Evolutionary conservation across 2,329 filamentous ascomycete genomes (phyloP).

Genomic region (Botryotinia narcissicola): DNA sequence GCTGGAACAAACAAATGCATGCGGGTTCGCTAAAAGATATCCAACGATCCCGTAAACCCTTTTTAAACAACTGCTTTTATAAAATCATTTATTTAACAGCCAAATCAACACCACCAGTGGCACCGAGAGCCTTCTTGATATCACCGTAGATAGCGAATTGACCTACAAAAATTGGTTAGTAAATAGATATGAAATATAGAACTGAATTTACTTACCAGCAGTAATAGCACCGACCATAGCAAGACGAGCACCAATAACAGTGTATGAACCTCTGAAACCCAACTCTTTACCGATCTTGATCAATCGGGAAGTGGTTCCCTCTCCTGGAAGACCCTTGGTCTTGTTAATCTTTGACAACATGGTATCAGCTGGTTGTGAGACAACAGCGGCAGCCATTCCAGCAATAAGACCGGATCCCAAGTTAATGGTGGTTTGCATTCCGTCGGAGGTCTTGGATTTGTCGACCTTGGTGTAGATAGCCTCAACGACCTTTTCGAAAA

Average conservation of each 20-base stretch:
- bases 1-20: conserved; percentile 10
- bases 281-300: conserved; percentile 89
- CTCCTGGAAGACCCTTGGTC: conserved; percentile 82
- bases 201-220: conserved; percentile 5
- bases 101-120: conserved; percentile 68
- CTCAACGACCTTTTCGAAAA: conserved; percentile 86
- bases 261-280: conserved; percentile 73
- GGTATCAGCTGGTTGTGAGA: conserved; percentile 89
- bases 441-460: conserved; percentile 67
- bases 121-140: conserved; percentile 67
- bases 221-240: conserved; percentile 21
- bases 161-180: conserved; percentile 47
- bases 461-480: conserved; percentile 64
- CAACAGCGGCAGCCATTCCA: conserved; percentile 81
- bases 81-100: conserved; percentile 46
- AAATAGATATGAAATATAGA: background rate
- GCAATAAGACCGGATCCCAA: conserved; percentile 73
- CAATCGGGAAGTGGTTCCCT: conserved; percentile 75
- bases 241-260: conserved; percentile 72
- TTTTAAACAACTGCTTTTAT: conserved; percentile 31
- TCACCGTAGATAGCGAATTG: conserved; percentile 90
- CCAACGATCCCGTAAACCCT: conserved; percentile 9
- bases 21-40: conserved; percentile 13
- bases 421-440: conserved; percentile 77
- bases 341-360: conserved; percentile 98